Evolutionary conservation across 768 basidiomycete genomes (phyloP), one percentile per base, ranked within the genome.

Genomic region (Candolleomyces efflorescens): DNA sequence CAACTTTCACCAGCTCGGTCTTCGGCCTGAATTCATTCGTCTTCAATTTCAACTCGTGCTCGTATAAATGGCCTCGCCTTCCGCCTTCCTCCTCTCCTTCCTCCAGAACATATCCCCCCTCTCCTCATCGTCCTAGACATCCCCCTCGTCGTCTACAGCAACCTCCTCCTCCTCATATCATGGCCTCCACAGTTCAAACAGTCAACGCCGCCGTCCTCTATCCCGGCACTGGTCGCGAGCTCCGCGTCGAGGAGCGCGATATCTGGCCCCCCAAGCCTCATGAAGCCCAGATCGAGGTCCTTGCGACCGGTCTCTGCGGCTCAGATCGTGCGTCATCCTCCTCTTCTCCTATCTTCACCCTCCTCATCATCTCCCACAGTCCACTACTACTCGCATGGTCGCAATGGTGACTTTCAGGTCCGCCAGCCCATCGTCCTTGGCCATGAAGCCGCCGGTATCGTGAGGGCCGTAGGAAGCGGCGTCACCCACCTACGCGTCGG

Each of bases 351-450:
- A 20, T 20, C 41, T 5, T 9, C 5, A 17, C 45, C 27, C 43
- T 47, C 22, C 20, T 32, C 15, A 62, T 37, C 56, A 41, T 53
- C 36, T 57, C 10, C 24, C 60, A 22, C 22, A 95, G 93, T 95
- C 10, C 95, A 97, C 72, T 97, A 98, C 75, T 97, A 90, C 73
- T 71, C 77, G 32, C 87, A 94, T 64, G 94, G 90, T 20, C 84
- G 92, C 44, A 98, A 97, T 70, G 95, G 94, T 49, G 92, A 93
- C 70, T 97, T 95, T 73, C 87, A 85, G 52, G 79, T 97, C 60
- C 88, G 84, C 59, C 78, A 84, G 5, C 94, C 95, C 3, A 83
- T 98, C 58, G 88, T 94, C 47, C 87, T 98, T 32, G 96, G 95
- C 23, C 95, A 98, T 72, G 95, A 98, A 77, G 81, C 94, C 0